Conservation (phyloP, 805 yeast species). For the Saccharomycopsis sp. region DNA sequence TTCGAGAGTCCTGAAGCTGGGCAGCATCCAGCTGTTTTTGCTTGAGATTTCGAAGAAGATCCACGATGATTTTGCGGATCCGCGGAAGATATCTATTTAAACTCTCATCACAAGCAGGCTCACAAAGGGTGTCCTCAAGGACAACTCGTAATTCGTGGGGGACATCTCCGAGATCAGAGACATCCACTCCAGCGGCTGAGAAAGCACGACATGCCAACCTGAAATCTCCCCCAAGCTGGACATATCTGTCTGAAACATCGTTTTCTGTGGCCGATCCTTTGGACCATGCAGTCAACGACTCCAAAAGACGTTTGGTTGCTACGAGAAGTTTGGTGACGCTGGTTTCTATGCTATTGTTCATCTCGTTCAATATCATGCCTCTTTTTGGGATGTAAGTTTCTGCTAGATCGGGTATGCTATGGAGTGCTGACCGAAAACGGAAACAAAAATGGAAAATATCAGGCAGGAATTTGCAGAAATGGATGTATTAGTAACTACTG, state of each 20-base stretch:
- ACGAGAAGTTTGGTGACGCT: conserved; percentile 74
- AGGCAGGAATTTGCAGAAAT: too few species aligned
- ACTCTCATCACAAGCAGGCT: conserved; percentile 75
- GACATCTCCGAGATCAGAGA: conserved; percentile 82
- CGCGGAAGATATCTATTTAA: conserved; percentile 76
- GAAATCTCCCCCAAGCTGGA: conserved; percentile 88
- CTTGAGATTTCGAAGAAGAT: conserved; percentile 71
- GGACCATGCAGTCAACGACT: conserved; percentile 87
- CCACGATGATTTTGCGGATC: conserved; percentile 80
- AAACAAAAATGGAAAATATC: too few species aligned
- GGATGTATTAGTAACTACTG: too few species aligned
- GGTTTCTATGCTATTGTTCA: conserved; percentile 58
- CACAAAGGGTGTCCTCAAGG: conserved; percentile 79
- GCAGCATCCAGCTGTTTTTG: conserved; percentile 55
- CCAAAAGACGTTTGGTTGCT: conserved; percentile 84
- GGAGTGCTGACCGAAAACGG: too few species aligned
- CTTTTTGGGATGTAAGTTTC: too few species aligned
- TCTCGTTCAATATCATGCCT: background rate
- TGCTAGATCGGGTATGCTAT: too few species aligned
- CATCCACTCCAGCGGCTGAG: conserved; percentile 69
- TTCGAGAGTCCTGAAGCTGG: background rate
- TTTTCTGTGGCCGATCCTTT: conserved; percentile 68
- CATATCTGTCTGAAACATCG: conserved; percentile 86
- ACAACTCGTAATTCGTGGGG: conserved; percentile 75
- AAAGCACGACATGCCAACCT: conserved; percentile 80